phyloP scores from a whole-genome alignment of 163 green algal genomes.

The Scenedesmus sp. region DNA sequence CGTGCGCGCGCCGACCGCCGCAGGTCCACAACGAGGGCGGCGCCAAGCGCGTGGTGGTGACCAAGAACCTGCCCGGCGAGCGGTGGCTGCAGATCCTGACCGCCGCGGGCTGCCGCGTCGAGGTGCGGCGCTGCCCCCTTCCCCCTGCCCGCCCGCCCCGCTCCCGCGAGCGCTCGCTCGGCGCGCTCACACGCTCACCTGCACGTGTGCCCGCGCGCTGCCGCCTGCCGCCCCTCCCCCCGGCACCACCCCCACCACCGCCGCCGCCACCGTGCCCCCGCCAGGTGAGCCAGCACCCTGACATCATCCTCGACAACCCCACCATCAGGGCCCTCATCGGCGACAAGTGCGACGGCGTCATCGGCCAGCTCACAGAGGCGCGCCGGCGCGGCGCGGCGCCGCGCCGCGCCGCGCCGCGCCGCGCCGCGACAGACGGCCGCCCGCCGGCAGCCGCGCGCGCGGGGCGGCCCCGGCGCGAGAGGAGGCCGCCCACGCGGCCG shows the following conservation, averaged over 20 bases:
- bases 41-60: conserved; percentile 92
- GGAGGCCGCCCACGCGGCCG: too few relatives aligned
- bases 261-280: not conserved
- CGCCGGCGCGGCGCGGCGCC: too few relatives aligned
- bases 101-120: conserved; percentile 67
- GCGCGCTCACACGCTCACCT: not conserved
- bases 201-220: not conserved
- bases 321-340: conserved; percentile 93
- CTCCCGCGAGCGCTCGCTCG: not conserved
- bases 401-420: too few relatives aligned
- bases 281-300: conserved; percentile 75
- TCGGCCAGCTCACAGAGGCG: conserved; percentile 96
- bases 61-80: conserved; percentile 93
- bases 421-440: too few relatives aligned
- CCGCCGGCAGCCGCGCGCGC: too few relatives aligned
- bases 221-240: not conserved
- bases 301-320: conserved; percentile 90
- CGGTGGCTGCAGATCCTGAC: conserved; percentile 92
- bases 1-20: too few relatives aligned
- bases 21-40: conserved; percentile 87
- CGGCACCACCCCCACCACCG: too few relatives aligned
- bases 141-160: not conserved
- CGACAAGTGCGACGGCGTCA: conserved; percentile 91
- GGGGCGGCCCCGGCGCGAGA: too few relatives aligned
- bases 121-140: too few relatives aligned